Evolutionary conservation across 768 basidiomycete genomes (phyloP), one percentile per base, ranked within the genome.

Genomic region (Mycena crocata): DNA sequence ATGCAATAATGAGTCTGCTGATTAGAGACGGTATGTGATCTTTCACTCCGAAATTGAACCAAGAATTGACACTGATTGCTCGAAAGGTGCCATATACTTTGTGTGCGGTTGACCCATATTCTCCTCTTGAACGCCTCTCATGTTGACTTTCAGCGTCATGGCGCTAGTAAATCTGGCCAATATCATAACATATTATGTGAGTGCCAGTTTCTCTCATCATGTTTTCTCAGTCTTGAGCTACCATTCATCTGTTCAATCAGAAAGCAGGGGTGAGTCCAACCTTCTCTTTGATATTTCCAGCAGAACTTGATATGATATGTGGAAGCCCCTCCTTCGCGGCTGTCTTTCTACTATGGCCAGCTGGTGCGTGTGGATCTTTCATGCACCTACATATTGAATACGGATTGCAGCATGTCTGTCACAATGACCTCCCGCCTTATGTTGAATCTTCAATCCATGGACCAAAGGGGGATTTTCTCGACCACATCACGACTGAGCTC

Each of bases 141-240:
- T 12, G 5, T 39, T 17, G 10, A n/a, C 6, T 5, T 39, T 15
- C 31, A 67, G 65, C 26, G 28, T 44, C 12, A 67, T 67, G 65
- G 54, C 65, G 5, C 26, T 32, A 2, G 31, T 79, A 74, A 68
- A 68, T 79, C n/a, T 77, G 9, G 65, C 58, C 17, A 67, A 67
- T 24, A 67, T 67, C 37, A 10, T 61, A 19, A 67, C 65, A 28
- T 62, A 19, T 28, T 67, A 67, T 45, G 65, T 62, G 40, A 42
- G 65, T 19, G n/a, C n/a, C n/a, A n/a, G n/a, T n/a, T n/a, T n/a
- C n/a, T n/a, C n/a, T n/a, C n/a, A n/a, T n/a, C n/a, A n/a, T n/a
- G n/a, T n/a, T n/a, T n/a, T n/a, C n/a, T n/a, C n/a, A n/a, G n/a
- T n/a, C n/a, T n/a, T n/a, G n/a, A n/a, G n/a, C n/a, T n/a, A n/a